Percentiles rank a stretch among this genome's conserved stretches.
Conservation (phyloP, 805 yeast species). For the Priceomyces castillae region DNA sequence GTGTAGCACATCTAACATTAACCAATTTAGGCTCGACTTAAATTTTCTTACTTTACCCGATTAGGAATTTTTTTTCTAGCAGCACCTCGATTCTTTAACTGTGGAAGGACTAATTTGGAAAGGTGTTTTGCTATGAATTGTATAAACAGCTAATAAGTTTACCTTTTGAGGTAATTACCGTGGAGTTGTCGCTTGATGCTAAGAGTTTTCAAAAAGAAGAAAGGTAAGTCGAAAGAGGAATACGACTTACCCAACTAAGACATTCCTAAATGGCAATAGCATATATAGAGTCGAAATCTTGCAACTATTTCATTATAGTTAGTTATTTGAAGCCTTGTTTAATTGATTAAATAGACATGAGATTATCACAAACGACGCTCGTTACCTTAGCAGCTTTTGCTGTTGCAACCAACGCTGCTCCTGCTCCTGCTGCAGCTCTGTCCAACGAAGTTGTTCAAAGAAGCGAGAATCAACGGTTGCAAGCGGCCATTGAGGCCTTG, state of each 20-base stretch:
- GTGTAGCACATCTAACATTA: neutral
- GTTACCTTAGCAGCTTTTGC: conserved; percentile 26
- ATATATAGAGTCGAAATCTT: conserved; percentile 2
- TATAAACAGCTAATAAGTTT: neutral
- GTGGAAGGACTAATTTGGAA: neutral
- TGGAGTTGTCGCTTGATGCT: neutral
- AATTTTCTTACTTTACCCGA: neutral
- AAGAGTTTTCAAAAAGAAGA: neutral
- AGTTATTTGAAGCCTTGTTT: neutral
- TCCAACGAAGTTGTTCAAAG: conserved; percentile 3
- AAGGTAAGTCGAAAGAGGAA: neutral
- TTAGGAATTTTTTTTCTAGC: neutral
- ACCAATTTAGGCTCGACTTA: neutral
- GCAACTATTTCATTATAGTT: neutral
- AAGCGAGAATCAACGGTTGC: conserved; percentile 15
- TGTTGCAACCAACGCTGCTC: conserved; percentile 33
- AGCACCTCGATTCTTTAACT: neutral
- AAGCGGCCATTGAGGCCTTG: conserved; percentile 21
- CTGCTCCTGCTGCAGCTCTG: conserved; percentile 18
- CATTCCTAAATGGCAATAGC: neutral
- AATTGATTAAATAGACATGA: conserved; percentile 20
- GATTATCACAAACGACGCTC: conserved; percentile 28
- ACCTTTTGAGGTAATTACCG: conserved; percentile 1
- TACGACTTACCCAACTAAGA: neutral
- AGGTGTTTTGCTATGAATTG: neutral